Conservation (phyloP, 495 filamentous ascomycete genomes). For the Lentithecium fluviatile region DNA sequence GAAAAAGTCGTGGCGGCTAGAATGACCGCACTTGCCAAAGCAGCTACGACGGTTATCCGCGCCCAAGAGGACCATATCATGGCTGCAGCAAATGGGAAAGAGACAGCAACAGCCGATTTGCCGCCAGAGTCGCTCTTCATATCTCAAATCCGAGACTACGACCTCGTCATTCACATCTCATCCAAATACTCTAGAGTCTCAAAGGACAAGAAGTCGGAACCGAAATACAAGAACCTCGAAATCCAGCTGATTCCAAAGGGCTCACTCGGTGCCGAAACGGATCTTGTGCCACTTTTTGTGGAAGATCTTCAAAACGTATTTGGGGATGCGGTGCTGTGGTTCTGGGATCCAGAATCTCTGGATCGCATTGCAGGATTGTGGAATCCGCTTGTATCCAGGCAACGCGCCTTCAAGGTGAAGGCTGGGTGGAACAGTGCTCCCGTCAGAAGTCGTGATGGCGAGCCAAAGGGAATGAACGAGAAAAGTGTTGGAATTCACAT, state of each 20-base stretch:
- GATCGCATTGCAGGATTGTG: constrained; percentile 72
- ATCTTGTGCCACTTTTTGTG: constrained; percentile 55
- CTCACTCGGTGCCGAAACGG: constrained; percentile 47
- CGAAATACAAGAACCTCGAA: constrained; percentile 73
- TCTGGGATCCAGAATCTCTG: constrained; percentile 60
- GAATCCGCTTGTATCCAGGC: constrained; percentile 61
- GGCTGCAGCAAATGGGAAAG: constrained; percentile 25
- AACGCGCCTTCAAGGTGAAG: constrained; percentile 64
- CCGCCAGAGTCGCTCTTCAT: constrained; percentile 61
- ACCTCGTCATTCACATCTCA: constrained; percentile 76
- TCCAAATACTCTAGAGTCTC: constrained; percentile 45
- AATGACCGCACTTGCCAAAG: constrained; percentile 76
- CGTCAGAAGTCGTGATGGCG: constrained; percentile 29
- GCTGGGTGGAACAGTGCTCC: constrained; percentile 67
- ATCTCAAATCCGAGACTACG: constrained; percentile 68
- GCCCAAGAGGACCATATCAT: constrained; percentile 47
- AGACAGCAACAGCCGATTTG: constrained; percentile 34
- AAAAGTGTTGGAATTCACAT: constrained; percentile 53
- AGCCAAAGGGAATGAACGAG: constrained; percentile 25
- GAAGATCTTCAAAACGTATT: constrained; percentile 61
- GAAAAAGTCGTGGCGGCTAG: constrained; percentile 79
- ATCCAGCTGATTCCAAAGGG: constrained; percentile 42
- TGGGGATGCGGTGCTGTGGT: constrained; percentile 66
- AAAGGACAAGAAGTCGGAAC: constrained; percentile 28
- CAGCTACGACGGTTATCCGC: constrained; percentile 61